Evolutionary conservation across 495 filamentous ascomycete genomes (phyloP).

Genomic region (Penicillium roqueforti): DNA sequence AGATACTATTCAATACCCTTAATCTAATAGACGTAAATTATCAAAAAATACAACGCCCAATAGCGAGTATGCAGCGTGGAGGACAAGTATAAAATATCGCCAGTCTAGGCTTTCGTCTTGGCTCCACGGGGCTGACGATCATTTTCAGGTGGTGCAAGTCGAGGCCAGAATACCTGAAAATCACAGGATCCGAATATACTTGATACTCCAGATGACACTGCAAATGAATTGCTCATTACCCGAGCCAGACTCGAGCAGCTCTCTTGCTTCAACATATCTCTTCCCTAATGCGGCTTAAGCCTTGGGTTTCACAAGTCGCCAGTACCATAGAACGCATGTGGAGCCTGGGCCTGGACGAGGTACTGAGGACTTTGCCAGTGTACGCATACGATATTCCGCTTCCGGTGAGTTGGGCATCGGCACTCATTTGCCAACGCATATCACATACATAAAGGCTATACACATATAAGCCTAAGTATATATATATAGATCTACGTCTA

Average conservation of each 20-base stretch:
- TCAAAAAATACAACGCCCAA: no score
- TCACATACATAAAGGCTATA: not conserved
- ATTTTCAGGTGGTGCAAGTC: constrained; percentile 10
- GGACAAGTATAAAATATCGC: constrained; percentile 13
- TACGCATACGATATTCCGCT: not conserved
- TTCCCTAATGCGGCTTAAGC: not conserved
- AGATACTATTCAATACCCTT: not conserved
- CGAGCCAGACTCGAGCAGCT: constrained; percentile 10
- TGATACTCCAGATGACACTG: not conserved
- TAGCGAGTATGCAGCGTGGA: no score
- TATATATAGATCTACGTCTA: not conserved
- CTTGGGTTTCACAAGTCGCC: constrained; percentile 1
- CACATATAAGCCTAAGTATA: not conserved
- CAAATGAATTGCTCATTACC: constrained; percentile 10
- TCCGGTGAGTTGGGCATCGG: constrained; percentile 11
- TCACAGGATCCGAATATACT: not conserved
- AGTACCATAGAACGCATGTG: not conserved
- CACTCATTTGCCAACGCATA: constrained; percentile 1
- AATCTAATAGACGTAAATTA: not conserved
- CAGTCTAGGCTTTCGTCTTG: constrained; percentile 17
- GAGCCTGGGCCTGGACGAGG: not conserved
- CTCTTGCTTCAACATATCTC: no score
- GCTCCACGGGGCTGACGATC: constrained; percentile 25
- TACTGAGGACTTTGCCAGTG: constrained; percentile 2
- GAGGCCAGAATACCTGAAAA: not conserved